Conservation (phyloP, 2,329 filamentous ascomycete species). For the Fusarium drepaniforme region DNA sequence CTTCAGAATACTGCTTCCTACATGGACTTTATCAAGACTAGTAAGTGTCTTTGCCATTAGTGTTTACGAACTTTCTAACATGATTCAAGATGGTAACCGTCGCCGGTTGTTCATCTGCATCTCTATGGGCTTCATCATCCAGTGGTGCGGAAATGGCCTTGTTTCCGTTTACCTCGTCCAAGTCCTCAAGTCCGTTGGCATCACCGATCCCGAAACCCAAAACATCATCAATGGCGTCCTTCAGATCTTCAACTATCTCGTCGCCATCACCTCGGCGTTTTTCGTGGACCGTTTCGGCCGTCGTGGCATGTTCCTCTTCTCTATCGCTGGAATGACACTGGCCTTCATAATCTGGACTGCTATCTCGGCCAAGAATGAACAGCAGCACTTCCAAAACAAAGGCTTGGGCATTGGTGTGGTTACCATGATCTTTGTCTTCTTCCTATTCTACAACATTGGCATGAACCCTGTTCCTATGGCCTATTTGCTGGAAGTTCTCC, state of each 20-base stretch:
- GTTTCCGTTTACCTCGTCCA: slow-evolving; percentile 53
- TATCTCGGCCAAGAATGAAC: slow-evolving; percentile 43
- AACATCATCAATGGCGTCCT: slow-evolving; percentile 54
- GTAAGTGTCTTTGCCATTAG: not conserved
- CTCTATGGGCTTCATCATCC: slow-evolving; percentile 31
- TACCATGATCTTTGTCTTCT: slow-evolving; percentile 44
- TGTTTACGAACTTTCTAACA: not conserved
- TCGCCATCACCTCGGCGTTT: slow-evolving; percentile 45
- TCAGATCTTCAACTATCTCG: slow-evolving; percentile 51
- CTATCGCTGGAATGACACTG: slow-evolving; percentile 43
- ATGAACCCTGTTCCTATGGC: slow-evolving; percentile 62
- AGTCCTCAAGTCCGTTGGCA: slow-evolving; percentile 51
- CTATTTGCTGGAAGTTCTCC: slow-evolving; percentile 65
- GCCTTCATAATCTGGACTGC: slow-evolving; percentile 49
- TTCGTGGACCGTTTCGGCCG: slow-evolving; percentile 33
- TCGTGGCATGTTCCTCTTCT: slow-evolving; percentile 7
- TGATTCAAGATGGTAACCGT: slow-evolving; percentile 43
- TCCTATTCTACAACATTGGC: slow-evolving; percentile 62
- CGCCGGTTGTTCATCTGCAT: slow-evolving; percentile 36
- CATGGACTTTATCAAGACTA: slow-evolving; percentile 6
- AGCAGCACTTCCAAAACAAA: slow-evolving; percentile 29
- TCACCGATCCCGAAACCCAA: slow-evolving; percentile 52
- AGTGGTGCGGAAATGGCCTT: slow-evolving; percentile 43
- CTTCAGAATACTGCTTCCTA: not conserved
- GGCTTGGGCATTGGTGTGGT: slow-evolving; percentile 45